phyloP scores from a whole-genome alignment of 2,329 filamentous ascomycete species.

The Aspergillus tamarii region DNA sequence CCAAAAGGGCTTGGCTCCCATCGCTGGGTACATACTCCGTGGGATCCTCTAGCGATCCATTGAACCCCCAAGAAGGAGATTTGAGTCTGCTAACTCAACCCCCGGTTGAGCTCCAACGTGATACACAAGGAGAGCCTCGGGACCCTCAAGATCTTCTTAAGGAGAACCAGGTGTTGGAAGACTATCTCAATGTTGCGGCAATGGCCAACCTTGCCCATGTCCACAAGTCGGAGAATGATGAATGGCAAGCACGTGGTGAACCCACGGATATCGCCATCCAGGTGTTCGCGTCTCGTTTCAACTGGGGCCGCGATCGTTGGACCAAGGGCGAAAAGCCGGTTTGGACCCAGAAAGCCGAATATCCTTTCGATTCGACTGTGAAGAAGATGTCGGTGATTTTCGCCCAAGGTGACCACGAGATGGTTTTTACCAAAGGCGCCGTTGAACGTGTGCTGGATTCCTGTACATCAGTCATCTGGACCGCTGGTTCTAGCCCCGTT shows the following conservation, averaged over 20 bases:
- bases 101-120: conserved; percentile 37
- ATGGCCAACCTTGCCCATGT: conserved; percentile 69
- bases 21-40: conserved; percentile 61
- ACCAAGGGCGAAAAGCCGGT: conserved; percentile 53
- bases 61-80: conserved; percentile 59
- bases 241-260: conserved; percentile 68
- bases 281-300: conserved; percentile 71
- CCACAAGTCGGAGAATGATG: conserved; percentile 55
- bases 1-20: conserved; percentile 62
- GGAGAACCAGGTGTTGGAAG: conserved; percentile 53
- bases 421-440: conserved; percentile 54
- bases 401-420: conserved; percentile 31
- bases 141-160: conserved; percentile 41
- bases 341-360: conserved; percentile 67
- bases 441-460: conserved; percentile 70
- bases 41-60: conserved; percentile 57
- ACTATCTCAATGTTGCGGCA: conserved; percentile 65
- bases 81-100: conserved; percentile 44
- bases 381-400: conserved; percentile 79
- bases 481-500: conserved; percentile 36
- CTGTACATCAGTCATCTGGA: conserved; percentile 59
- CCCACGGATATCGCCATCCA: conserved; percentile 76
- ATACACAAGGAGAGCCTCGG: conserved; percentile 29
- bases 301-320: conserved; percentile 61
- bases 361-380: conserved; percentile 73